Conservation (phyloP, 257 asterid species). For the Solanum piurae region DNA sequence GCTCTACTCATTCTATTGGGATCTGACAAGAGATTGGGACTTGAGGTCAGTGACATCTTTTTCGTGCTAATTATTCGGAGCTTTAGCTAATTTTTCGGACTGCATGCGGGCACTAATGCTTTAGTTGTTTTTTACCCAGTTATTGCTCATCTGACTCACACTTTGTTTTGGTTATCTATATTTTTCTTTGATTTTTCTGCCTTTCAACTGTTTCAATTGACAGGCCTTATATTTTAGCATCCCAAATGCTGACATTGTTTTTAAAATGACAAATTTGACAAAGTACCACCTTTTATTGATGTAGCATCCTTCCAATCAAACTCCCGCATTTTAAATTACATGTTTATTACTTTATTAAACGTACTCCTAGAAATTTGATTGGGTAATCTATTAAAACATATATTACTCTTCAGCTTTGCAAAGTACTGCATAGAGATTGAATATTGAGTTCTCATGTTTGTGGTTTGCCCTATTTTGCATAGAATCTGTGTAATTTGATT, state of each 20-base stretch:
- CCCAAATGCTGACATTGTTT: not conserved
- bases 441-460: not conserved
- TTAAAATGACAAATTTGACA: not conserved
- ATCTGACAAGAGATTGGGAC: conserved; percentile 91
- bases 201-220: not conserved
- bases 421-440: not conserved
- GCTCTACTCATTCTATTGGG: conserved; percentile 95
- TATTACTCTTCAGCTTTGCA: not conserved
- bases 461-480: not conserved
- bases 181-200: not conserved
- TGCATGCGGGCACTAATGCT: not conserved
- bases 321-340: not conserved
- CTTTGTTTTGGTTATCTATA: not conserved
- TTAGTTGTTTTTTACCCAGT: not conserved
- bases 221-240: not conserved
- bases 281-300: not conserved
- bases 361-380: not conserved
- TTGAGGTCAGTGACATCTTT: conserved; percentile 44
- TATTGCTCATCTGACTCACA: not conserved
- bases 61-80: not conserved
- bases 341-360: not conserved
- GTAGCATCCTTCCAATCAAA: not conserved
- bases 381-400: not conserved
- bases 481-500: not conserved
- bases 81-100: not conserved